A percentile compares a stretch with the other conserved stretches of the same genome.
These are phyloP conservation scores for Neopestalotiopsis sp. DNA, from an alignment of 2,329 filamentous ascomycete species.

Conservation along the genomic window DNA sequence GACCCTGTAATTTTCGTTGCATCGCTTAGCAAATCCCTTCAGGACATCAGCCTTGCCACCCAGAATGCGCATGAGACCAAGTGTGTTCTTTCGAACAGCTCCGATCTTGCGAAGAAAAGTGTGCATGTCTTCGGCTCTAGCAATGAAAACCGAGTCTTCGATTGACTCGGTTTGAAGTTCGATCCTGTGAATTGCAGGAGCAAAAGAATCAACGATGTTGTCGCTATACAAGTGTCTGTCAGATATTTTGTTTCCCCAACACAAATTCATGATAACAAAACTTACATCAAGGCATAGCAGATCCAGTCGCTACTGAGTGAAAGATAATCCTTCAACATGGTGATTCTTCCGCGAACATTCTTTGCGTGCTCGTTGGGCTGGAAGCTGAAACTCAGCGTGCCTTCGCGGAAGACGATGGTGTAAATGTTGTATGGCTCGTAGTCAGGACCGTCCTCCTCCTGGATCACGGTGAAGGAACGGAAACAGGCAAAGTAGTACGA, in stretches of 20 bases:
- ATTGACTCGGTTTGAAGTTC: conserved; percentile 91
- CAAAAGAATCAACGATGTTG: conserved; percentile 96
- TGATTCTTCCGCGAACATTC: conserved; percentile 90
- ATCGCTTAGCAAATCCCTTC: conserved; percentile 96
- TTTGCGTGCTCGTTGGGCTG: conserved; percentile 84
- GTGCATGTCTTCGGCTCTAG: conserved; percentile 87
- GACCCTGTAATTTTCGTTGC: conserved; percentile 96
- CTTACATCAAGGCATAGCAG: conserved; percentile 95
- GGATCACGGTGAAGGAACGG: conserved; percentile 83
- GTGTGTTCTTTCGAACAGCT: conserved; percentile 89
- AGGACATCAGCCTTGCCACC: conserved; percentile 99
- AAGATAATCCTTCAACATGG: conserved; percentile 92
- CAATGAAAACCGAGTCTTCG: conserved; percentile 93
- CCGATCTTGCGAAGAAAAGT: conserved; percentile 88
- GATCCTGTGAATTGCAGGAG: conserved; percentile 84
- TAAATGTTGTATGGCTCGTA: conserved; percentile 97
- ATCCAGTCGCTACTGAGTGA: conserved; percentile 97
- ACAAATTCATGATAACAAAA: conserved; percentile 22
- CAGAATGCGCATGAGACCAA: conserved; percentile 89
- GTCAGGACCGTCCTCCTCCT: conserved; percentile 80
- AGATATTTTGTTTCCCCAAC: conserved; percentile 30
- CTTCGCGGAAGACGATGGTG: conserved; percentile 94
- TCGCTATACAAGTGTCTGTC: conserved; percentile 62
- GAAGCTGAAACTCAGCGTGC: conserved; percentile 94
- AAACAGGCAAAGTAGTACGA: conserved; percentile 99